A percentile compares a stretch with the other conserved stretches of the same genome.
phyloP scores from a whole-genome alignment of 2,329 filamentous ascomycete genomes.

The Claviceps pusilla region DNA sequence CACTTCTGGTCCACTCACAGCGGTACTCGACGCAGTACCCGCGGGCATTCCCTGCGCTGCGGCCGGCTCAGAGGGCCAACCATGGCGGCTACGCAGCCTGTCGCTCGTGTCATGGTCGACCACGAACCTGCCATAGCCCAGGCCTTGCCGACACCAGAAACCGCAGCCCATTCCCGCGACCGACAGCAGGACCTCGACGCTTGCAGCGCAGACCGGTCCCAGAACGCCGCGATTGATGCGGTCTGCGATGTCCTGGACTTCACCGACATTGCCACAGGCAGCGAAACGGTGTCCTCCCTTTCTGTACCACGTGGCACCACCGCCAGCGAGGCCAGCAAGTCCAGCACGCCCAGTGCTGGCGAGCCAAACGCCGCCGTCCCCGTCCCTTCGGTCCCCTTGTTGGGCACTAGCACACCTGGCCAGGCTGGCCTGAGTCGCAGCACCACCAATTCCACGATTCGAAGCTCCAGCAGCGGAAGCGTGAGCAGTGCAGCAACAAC shows the following conservation, averaged over 20 bases:
- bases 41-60: background rate
- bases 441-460: conserved; percentile 1
- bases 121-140: background rate
- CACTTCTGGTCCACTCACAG: background rate
- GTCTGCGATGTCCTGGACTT: conserved; percentile 14
- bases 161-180: background rate
- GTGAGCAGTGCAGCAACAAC: background rate
- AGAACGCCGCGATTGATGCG: conserved; percentile 1
- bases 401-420: conserved; percentile 3
- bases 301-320: conserved; percentile 15
- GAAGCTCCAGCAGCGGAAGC: conserved; percentile 4
- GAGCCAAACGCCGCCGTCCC: background rate
- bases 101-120: background rate
- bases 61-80: background rate
- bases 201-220: background rate
- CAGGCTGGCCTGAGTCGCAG: conserved; percentile 5
- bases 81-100: conserved; percentile 2
- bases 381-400: background rate
- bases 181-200: background rate
- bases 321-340: background rate
- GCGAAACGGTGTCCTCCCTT: conserved; percentile 12
- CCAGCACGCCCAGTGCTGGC: conserved; percentile 1
- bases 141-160: background rate
- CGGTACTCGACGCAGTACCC: background rate
- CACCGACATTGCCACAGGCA: conserved; percentile 12